Evolutionary conservation across 441 rosid genomes (phyloP).

Genomic region (Mallotus repandus): DNA sequence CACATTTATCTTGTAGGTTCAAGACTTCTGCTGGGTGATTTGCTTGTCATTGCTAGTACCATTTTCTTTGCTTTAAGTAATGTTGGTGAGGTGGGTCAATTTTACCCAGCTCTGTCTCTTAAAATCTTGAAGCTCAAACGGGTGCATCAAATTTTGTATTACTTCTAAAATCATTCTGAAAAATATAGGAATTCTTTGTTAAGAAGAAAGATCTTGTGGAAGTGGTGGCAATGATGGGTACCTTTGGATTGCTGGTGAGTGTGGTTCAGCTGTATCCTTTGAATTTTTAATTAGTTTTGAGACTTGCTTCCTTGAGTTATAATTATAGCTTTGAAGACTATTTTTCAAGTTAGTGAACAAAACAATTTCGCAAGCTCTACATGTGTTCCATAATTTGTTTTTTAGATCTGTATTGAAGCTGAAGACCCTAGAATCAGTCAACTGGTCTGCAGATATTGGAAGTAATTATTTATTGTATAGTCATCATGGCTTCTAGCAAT

Average conservation of each 20-base stretch:
- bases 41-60: constrained; percentile 50
- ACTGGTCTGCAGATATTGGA: constrained; percentile 48
- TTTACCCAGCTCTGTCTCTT: background rate
- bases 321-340: constrained; percentile 12
- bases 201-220: constrained; percentile 55
- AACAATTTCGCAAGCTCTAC: background rate
- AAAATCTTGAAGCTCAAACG: no score
- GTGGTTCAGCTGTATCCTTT: constrained; percentile 54
- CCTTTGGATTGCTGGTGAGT: constrained; percentile 49
- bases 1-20: constrained; percentile 37
- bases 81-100: constrained; percentile 60
- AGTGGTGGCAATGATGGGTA: constrained; percentile 54
- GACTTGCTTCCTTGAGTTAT: constrained; percentile 25
- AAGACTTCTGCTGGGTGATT: constrained; percentile 57
- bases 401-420: constrained; percentile 51
- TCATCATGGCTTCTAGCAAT: no score
- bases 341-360: background rate
- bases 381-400: constrained; percentile 26
- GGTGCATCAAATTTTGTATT: no score
- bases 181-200: constrained; percentile 57
- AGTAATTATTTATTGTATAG: constrained; percentile 21
- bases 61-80: constrained; percentile 58
- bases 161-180: background rate
- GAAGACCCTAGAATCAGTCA: constrained; percentile 43
- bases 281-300: background rate